Evolutionary conservation across 345 rosid genomes (phyloP), one percentile per base, ranked within the genome.

Genomic region (Boechera stricta): DNA sequence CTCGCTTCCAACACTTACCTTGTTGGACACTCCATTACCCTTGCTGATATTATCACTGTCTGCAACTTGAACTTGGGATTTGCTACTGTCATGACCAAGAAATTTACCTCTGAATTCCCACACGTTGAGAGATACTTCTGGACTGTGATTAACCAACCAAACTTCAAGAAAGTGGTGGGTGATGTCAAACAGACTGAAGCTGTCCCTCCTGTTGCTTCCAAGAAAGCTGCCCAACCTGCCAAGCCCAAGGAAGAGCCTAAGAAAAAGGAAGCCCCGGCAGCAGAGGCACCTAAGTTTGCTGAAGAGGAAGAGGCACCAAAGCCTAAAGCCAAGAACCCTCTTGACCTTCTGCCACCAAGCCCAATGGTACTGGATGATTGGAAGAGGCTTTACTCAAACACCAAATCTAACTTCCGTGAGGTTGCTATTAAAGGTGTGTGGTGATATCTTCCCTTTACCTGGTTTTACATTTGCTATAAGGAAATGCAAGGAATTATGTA

Each of bases 301-400:
- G 84, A 85, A 56, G 90, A 87, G 83, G 90, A 87, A 77, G 95
- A 88, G 81, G 86, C 87, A 49, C 84, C 91, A 52, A 92, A 89
- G 81, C 97, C 98, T 41, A 94, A 91, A 77, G 67, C 97, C 31
- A 94, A 94, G 85, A 94, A 94, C 78, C 96, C 96, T 69, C 99
- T 94, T 29, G 99, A 94, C 81, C 82, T 89, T 64, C 83, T 95
- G 64, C 97, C 98, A 57, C 97, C 99, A 9, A 92, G 97, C 80
- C 87, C 84, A 81, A 95, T 95, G 99, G 74, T 95, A 13, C 82
- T 95, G 4, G 98, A 95, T 83, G 98, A 95, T 0, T 95, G 99
- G 99, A 95, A 95, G 90, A 89, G 99, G 87, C 96, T 95, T 6
- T 95, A 92, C 82, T 94, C 99, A 0, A 92, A 94, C 84, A 94